These are phyloP conservation scores for Entomophthora muscae DNA, from an alignment of 371 early-diverging fungal species.

Conservation along the genomic window DNA sequence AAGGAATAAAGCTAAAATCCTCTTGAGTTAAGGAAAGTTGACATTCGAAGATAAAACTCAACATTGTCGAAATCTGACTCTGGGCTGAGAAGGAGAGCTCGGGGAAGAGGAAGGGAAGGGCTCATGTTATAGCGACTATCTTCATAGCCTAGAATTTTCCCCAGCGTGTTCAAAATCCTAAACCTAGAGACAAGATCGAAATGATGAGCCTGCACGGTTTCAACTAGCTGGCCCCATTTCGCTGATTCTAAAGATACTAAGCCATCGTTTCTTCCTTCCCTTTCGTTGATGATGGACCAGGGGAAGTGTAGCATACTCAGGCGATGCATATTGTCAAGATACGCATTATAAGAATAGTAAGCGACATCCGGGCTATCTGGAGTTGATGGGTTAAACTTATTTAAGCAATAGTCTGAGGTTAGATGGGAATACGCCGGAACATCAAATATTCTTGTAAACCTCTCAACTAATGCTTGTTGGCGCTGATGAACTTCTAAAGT, in stretches of 20 bases:
- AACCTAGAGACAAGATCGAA: slow-evolving; percentile 56
- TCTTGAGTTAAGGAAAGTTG: background rate
- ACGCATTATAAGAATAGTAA: slow-evolving; percentile 67
- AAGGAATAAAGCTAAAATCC: no score
- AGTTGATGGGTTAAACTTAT: slow-evolving; percentile 69
- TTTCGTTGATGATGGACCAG: slow-evolving; percentile 32
- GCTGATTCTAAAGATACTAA: slow-evolving; percentile 62
- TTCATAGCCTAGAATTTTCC: background rate
- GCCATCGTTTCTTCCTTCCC: slow-evolving; percentile 89
- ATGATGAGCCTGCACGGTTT: slow-evolving; percentile 62
- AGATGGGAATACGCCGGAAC: slow-evolving; percentile 77
- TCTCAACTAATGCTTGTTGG: slow-evolving; percentile 8
- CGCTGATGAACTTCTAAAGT: background rate
- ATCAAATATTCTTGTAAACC: slow-evolving; percentile 38
- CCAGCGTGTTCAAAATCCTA: slow-evolving; percentile 14
- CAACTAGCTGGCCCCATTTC: slow-evolving; percentile 70
- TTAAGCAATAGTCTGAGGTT: slow-evolving; percentile 63
- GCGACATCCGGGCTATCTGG: slow-evolving; percentile 52
- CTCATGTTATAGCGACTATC: background rate
- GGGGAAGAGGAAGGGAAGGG: background rate
- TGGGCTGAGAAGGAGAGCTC: background rate
- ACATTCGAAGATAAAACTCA: background rate
- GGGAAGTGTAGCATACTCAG: slow-evolving; percentile 14
- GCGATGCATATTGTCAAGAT: slow-evolving; percentile 21
- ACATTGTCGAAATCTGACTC: slow-evolving; percentile 6